Conservation (phyloP, 306 rosid genomes). For the Hippophae gyantsensis region DNA sequence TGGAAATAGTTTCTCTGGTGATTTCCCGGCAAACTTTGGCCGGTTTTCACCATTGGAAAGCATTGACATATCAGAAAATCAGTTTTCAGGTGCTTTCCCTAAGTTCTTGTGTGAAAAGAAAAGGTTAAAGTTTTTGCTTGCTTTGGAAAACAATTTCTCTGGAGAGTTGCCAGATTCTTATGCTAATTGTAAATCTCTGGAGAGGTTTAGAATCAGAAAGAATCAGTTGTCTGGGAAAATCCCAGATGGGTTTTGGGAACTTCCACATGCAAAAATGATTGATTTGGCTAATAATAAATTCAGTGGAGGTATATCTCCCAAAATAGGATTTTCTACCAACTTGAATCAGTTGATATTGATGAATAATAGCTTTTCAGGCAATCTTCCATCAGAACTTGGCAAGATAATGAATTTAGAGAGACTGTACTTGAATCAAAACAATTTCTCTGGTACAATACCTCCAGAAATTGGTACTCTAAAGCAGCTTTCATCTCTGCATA, state of each 20-base stretch:
- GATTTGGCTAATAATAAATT: slow-evolving; percentile 74
- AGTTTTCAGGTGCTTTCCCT: slow-evolving; percentile 78
- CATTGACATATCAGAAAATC: slow-evolving; percentile 94
- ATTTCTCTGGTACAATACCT: slow-evolving; percentile 65
- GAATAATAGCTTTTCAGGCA: slow-evolving; percentile 66
- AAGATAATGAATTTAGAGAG: slow-evolving; percentile 62
- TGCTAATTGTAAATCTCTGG: slow-evolving; percentile 55
- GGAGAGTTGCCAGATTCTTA: slow-evolving; percentile 68
- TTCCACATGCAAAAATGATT: slow-evolving; percentile 56
- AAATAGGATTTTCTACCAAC: slow-evolving; percentile 50
- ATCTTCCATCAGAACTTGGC: slow-evolving; percentile 65
- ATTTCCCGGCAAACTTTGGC: slow-evolving; percentile 55
- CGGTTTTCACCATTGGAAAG: slow-evolving; percentile 53
- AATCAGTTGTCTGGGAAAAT: slow-evolving; percentile 63
- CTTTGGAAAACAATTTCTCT: slow-evolving; percentile 66
- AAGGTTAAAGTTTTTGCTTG: slow-evolving; percentile 61
- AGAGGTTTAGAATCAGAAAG: slow-evolving; percentile 58
- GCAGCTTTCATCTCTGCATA: slow-evolving; percentile 67
- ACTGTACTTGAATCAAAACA: slow-evolving; percentile 55
- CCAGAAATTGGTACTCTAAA: slow-evolving; percentile 52
- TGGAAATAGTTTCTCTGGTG: slow-evolving; percentile 62
- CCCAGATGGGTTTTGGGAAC: slow-evolving; percentile 66
- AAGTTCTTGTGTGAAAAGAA: slow-evolving; percentile 61
- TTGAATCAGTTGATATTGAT: slow-evolving; percentile 53
- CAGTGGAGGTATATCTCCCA: slow-evolving; percentile 45